Base-by-base conservation (phyloP, 805 yeast genomes). In the Nakazawaea laoshanensis region DNA sequence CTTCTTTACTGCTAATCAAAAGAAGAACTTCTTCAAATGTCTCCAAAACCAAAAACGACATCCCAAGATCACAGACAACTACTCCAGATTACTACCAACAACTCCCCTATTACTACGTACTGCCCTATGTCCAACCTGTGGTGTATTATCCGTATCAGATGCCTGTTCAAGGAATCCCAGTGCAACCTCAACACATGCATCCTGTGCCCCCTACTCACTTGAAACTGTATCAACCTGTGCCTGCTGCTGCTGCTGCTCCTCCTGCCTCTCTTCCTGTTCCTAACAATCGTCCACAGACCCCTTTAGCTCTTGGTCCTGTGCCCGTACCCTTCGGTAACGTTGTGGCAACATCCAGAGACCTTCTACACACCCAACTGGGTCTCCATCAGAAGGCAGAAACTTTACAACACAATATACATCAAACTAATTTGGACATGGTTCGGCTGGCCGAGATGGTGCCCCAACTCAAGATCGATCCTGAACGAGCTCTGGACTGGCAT, bases 21-120 rank as follows among this genome's bases (percentile, higher is more conserved):
- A 49, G 78, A 42, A 51, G 77, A 30, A 62, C 70, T 21, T 58
- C 63, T 26, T 53, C 66, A 27, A 60, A 57, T 16, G 33, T 39
- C 19, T 40, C 40, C 13, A 25, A 39, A 11, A 28, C 20, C 9
- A 36, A 31, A 23, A 27, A 31, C 13, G 39, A 31, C 18, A 19
- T 28, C 18, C 24, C 22, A 17, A 26, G 33, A 24, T 24, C 23
- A 18, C 12, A 24, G 15, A 25, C 29, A 13, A 30, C 16, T 31
- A 27, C 27, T n/a, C n/a, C 14, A 30, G 22, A 7, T 20, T 20
- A 20, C 10, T 20, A 7, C 10, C 7, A 20, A 7, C 22, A 7
- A 7, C 22, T 7, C 10, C 10, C 7, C 10, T 7, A 20, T 20
- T 20, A 20, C 22, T 20, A 20, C 10, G 9, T 7, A 10, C 22